Evolutionary conservation across 2,329 filamentous ascomycete genomes (phyloP).

Genomic region (Neonectria faginata): DNA sequence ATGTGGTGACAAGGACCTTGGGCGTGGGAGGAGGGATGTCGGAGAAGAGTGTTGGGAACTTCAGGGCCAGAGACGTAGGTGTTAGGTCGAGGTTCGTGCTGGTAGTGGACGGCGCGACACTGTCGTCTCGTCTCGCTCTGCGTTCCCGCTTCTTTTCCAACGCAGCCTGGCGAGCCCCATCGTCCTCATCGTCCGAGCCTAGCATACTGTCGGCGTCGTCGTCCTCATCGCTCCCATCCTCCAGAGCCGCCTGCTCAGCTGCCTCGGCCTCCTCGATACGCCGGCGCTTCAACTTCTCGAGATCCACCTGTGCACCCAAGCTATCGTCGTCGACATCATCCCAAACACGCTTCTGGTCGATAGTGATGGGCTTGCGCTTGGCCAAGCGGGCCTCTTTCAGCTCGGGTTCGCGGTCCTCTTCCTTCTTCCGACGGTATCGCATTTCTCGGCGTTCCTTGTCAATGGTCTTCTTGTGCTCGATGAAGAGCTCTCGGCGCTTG

Average conservation of each 20-base stretch:
- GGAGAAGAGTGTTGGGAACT: constrained; percentile 72
- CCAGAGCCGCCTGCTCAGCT: constrained; percentile 60
- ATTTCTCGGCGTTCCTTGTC: constrained; percentile 81
- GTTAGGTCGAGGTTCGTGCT: constrained; percentile 74
- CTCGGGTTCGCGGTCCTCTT: constrained; percentile 85
- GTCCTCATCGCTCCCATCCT: constrained; percentile 59
- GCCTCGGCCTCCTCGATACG: constrained; percentile 66
- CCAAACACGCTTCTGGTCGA: constrained; percentile 92
- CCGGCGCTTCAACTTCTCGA: constrained; percentile 69
- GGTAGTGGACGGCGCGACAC: constrained; percentile 68
- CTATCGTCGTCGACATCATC: constrained; percentile 78
- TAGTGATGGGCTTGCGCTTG: constrained; percentile 81
- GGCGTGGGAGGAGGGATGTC: constrained; percentile 72
- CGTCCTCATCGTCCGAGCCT: constrained; percentile 69
- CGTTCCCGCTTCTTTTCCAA: constrained; percentile 59
- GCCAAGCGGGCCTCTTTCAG: constrained; percentile 79
- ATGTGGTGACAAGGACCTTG: constrained; percentile 93
- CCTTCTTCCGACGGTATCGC: constrained; percentile 82
- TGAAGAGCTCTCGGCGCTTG: constrained; percentile 79
- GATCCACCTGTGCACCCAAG: constrained; percentile 66
- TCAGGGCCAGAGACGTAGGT: constrained; percentile 68
- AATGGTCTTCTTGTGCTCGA: constrained; percentile 82
- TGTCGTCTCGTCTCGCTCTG: constrained; percentile 61
- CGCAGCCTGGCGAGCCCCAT: constrained; percentile 58
- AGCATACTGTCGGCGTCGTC: constrained; percentile 84